Base-by-base conservation (phyloP, 2,329 filamentous ascomycete species). In the Exophiala dermatitidis region DNA sequence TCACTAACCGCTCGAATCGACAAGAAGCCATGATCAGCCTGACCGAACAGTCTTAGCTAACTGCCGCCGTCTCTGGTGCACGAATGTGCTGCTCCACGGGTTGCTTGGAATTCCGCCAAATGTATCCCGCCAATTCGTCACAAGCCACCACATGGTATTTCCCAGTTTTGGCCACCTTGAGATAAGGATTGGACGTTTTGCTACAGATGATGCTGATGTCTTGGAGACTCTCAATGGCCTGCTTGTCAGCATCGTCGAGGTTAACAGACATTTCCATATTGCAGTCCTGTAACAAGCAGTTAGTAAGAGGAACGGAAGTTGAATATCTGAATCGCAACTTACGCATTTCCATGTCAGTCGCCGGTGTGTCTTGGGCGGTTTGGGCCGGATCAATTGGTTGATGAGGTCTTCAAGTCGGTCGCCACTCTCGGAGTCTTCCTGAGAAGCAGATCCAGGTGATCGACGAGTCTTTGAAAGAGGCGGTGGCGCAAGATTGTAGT, bases 121-220 rank as follows among this genome's bases (percentile, higher is more conserved):
- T 60, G 38, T 61, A 60, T 19, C 46, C 48, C 6, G 54, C 56
- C 30, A 63, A 55, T 41, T 62, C 60, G 37, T 63, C 56, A 46
- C 61, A 63, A 3, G 58, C 56, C 40, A 63, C 56, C 10, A 63
- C 57, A n/a, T 61, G 58, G 51, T 60, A 61, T 43, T 60, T 60
- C 29, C 53, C 60, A n/a, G 44, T 53, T 42, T 62, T 62, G 46
- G 50, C 46, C 3, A 54, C 59, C 36, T 63, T 63, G 49, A 63
- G 56, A 41, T 62, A 63, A 12, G 61, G 56, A 31, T 60, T 61
- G 10, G 59, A 49, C 31, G 56, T 58, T 50, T 63, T 60, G 46
- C 58, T 59, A 45, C 61, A 63, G 38, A 63, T 57, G 48, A 63
- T 63, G 52, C 58, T 62, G 48, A 63, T 60, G 12, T 62, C 59